A percentile compares a stretch with the other conserved stretches of the same genome.
phyloP scores from a whole-genome alignment of 2,329 filamentous ascomycete species.

The Exophiala aquamarina region DNA sequence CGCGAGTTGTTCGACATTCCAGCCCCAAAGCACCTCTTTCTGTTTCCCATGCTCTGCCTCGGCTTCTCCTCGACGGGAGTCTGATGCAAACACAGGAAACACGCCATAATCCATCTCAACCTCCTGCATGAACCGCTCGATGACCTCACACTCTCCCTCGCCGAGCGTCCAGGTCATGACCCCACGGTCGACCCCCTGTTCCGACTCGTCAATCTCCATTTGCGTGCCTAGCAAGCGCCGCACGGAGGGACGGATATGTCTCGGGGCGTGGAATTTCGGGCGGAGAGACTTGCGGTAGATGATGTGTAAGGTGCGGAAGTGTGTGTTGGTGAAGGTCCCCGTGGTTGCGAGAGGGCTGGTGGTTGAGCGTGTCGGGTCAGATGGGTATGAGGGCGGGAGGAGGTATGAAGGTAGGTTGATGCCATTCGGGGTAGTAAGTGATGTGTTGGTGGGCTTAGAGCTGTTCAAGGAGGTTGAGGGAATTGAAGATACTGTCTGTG shows the following conservation, averaged over 20 bases:
- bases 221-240: conserved; percentile 49
- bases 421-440: too few species aligned
- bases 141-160: conserved; percentile 19
- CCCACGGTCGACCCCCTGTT: conserved; percentile 16
- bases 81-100: too few species aligned
- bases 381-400: conserved; percentile 27
- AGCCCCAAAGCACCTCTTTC: conserved; percentile 37
- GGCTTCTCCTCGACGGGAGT: conserved; percentile 3
- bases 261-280: conserved; percentile 24
- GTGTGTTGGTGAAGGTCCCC: conserved; percentile 27
- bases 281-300: conserved; percentile 28
- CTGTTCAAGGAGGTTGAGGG: conserved; percentile 8
- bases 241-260: conserved; percentile 20
- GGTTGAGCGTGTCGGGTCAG: conserved; percentile 16
- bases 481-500: conserved; percentile 15
- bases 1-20: conserved; percentile 46
- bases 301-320: conserved; percentile 29
- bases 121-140: conserved; percentile 32
- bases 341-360: conserved; percentile 15
- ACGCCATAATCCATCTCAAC: conserved; percentile 20
- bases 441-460: too few species aligned
- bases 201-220: conserved; percentile 58
- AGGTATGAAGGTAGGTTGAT: conserved; percentile 28
- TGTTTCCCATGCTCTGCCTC: conserved; percentile 5
- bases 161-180: conserved; percentile 23